Evolutionary conservation across 1,139 yeast genomes (phyloP).

Genomic region (Candida sp.): DNA sequence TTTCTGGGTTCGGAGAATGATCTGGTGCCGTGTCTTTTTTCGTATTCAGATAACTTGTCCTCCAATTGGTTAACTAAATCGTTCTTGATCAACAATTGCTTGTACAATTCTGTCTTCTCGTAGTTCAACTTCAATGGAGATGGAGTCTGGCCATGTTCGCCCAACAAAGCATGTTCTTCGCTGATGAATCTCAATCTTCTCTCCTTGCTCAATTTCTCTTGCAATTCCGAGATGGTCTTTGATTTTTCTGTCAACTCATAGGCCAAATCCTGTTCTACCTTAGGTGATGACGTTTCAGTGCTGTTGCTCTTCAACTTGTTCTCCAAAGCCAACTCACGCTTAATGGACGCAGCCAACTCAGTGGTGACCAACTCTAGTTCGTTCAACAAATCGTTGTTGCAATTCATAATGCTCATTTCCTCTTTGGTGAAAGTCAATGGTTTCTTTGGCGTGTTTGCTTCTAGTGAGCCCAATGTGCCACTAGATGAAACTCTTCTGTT

Average conservation of each 20-base stretch:
- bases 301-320: constrained; percentile 33
- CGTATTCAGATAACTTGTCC: constrained; percentile 41
- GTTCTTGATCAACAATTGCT: constrained; percentile 50
- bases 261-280: constrained; percentile 12
- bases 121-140: constrained; percentile 59
- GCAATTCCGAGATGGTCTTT: constrained; percentile 51
- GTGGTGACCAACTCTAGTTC: constrained; percentile 72
- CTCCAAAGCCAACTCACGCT: constrained; percentile 66
- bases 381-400: constrained; percentile 59
- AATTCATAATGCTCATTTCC: constrained; percentile 64
- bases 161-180: constrained; percentile 66
- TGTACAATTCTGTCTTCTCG: constrained; percentile 57
- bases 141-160: constrained; percentile 59
- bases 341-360: constrained; percentile 73
- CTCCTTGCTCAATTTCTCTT: constrained; percentile 65
- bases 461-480: constrained; percentile 9
- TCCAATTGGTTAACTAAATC: constrained; percentile 49
- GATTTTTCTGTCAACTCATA: constrained; percentile 47
- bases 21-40: constrained; percentile 15
- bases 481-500: constrained; percentile 8
- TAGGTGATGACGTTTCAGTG: constrained; percentile 4
- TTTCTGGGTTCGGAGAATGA: not conserved
- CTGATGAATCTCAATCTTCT: constrained; percentile 67
- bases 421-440: constrained; percentile 51
- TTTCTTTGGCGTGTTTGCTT: constrained; percentile 3